Percentiles rank a stretch among this genome's conserved stretches.
Evolutionary conservation across 2,329 filamentous ascomycete genomes (phyloP).

Genomic region (Camillea tinctor): DNA sequence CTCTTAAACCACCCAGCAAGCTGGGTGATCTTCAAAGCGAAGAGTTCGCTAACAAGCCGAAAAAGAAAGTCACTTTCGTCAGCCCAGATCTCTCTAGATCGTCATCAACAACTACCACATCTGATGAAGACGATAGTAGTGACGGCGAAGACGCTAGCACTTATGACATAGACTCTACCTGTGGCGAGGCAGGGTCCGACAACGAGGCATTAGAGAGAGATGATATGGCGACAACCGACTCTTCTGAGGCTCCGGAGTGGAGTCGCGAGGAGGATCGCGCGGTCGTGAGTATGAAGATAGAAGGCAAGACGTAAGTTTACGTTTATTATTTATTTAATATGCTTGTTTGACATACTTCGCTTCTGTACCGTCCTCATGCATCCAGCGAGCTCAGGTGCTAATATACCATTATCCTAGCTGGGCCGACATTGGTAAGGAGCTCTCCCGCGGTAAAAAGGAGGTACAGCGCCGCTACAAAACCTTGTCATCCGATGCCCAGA

Average conservation of each 20-base stretch:
- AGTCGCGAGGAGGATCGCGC: constrained; percentile 18
- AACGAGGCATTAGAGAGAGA: background rate
- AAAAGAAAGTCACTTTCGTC: constrained; percentile 14
- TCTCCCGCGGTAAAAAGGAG: constrained; percentile 11
- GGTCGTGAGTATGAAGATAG: constrained; percentile 14
- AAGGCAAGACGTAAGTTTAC: constrained; percentile 15
- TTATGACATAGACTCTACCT: constrained; percentile 7
- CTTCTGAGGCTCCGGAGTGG: constrained; percentile 14
- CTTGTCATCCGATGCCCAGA: constrained; percentile 8
- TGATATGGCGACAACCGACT: constrained; percentile 3
- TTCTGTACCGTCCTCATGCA: too few species aligned
- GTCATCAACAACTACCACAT: background rate
- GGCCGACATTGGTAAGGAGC: constrained; percentile 13
- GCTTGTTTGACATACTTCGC: background rate
- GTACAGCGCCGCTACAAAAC: constrained; percentile 12
- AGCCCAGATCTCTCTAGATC: constrained; percentile 5
- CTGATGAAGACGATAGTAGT: background rate
- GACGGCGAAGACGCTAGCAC: background rate
- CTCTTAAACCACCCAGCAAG: background rate
- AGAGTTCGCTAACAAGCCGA: background rate
- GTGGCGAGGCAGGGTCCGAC: constrained; percentile 9
- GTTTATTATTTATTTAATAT: background rate
- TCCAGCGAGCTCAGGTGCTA: too few species aligned
- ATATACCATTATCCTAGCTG: constrained; percentile 9
- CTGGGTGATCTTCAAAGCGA: background rate